These are phyloP conservation scores for Colletotrichum sp. DNA, from an alignment of 2,329 filamentous ascomycete genomes.

Conservation along the genomic window DNA sequence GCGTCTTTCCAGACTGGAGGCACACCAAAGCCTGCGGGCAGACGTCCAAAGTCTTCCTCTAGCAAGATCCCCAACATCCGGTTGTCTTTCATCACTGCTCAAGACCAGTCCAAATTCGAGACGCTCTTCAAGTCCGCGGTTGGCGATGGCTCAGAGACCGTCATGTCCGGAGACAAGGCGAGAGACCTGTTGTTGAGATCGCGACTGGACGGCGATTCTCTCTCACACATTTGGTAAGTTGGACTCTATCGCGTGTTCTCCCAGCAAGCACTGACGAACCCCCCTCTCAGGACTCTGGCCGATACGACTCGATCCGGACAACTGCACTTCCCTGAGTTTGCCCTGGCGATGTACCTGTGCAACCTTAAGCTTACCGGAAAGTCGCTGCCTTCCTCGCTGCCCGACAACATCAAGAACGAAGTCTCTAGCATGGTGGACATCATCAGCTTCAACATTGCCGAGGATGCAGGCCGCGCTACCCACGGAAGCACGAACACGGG, in stretches of 20 bases:
- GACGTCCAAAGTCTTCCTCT: constrained; percentile 52
- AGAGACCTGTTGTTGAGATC: constrained; percentile 88
- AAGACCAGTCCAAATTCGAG: constrained; percentile 96
- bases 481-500: constrained; percentile 66
- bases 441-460: constrained; percentile 90
- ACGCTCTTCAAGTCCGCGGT: constrained; percentile 96
- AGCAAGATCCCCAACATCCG: constrained; percentile 92
- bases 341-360: constrained; percentile 97
- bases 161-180: constrained; percentile 91
- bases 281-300: constrained; percentile 73
- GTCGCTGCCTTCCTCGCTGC: constrained; percentile 73
- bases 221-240: constrained; percentile 89
- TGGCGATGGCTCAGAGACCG: constrained; percentile 75
- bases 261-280: constrained; percentile 51
- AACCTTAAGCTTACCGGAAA: constrained; percentile 92
- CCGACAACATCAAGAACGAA: constrained; percentile 91
- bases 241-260: constrained; percentile 37
- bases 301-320: constrained; percentile 97
- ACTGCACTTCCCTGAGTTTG: constrained; percentile 96
- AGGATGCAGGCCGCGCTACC: constrained; percentile 64
- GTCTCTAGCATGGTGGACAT: constrained; percentile 99
- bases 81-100: constrained; percentile 92
- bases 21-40: constrained; percentile 47
- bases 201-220: constrained; percentile 81
- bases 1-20: constrained; percentile 66